Base-by-base conservation (phyloP, 495 filamentous ascomycete genomes). In the Hypoxylon subgilvum region DNA sequence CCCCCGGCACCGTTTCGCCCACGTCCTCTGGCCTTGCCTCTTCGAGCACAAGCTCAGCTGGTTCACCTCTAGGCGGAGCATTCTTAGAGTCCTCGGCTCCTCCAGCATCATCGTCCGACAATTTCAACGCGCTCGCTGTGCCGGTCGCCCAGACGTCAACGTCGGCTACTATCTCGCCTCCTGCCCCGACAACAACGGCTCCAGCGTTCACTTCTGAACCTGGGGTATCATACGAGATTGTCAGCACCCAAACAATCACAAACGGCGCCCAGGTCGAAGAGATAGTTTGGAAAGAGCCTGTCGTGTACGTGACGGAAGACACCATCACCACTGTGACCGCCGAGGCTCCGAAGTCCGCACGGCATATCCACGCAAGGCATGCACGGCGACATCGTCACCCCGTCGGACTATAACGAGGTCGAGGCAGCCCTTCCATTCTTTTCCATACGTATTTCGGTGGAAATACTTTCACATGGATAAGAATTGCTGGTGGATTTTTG, bases 181-280 rank as follows among this genome's bases (percentile, higher is more conserved):
- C 30, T 16, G 13, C 49, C 21, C 38, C 47, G 0, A 63, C 63
- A 2, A 70, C 69, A 16, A 16, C 65, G 2, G 63, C 67, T 5
- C 57, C 71, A 1, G 60, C 31, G 17, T 9, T 34, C 17, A 44
- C 60, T 4, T 69, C 63, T 9, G 65, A 66, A 13, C 51, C 56
- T 3, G 63, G 65, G 23, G 59, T 70, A 2, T 63, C 59, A 6
- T 67, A 74, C 57, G 58, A 69, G 51, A 57, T 72, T 28, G 50
- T 73, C 17, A 75, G 76, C 60, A 80, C 78, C 13, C 70, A 78
- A 43, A 76, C 71, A 28, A 47, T 76, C 18, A 77, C 78, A 17
- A 64, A 66, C 14, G 73, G 69, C 49, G 54, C 61, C 25, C 55
- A 72, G 14, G 73, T 80, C 12, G 69, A 70, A 50, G 70, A 75